Evolutionary conservation across 441 rosid genomes (phyloP).

Genomic region (Populus tomentosa): DNA sequence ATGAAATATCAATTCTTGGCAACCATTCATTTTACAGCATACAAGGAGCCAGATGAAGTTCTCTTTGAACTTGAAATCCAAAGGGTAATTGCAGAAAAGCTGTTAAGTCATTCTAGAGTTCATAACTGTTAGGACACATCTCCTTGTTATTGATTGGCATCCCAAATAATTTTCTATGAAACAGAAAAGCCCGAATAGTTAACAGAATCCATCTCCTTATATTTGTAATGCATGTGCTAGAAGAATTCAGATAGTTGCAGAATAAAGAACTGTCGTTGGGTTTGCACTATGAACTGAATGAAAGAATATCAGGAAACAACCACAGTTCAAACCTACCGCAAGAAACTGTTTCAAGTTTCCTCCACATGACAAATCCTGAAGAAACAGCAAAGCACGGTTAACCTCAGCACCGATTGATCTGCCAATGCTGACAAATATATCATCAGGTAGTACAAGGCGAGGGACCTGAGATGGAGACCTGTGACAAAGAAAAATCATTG

Average conservation of each 20-base stretch:
- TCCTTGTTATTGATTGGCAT: background rate
- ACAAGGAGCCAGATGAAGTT: background rate
- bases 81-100: background rate
- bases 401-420: constrained; percentile 55
- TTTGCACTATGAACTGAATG: constrained; percentile 3
- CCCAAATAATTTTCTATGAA: background rate
- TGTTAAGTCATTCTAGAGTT: background rate
- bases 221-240: background rate
- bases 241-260: background rate
- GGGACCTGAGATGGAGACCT: constrained; percentile 70
- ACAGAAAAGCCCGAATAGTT: too few species aligned
- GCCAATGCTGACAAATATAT: constrained; percentile 63
- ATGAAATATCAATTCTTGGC: background rate
- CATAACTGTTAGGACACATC: background rate
- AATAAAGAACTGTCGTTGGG: background rate
- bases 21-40: background rate
- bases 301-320: constrained; percentile 1
- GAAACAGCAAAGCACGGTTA: constrained; percentile 55
- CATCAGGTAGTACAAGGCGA: constrained; percentile 70
- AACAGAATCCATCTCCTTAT: background rate
- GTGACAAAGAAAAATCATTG: constrained; percentile 15
- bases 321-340: constrained; percentile 35
- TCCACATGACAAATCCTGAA: constrained; percentile 68
- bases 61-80: background rate
- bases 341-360: constrained; percentile 79